A percentile compares a stretch with the other conserved stretches of the same genome.
phyloP scores from a whole-genome alignment of 1,139 yeast genomes.

The Zygotorulaspora mrakii region DNA sequence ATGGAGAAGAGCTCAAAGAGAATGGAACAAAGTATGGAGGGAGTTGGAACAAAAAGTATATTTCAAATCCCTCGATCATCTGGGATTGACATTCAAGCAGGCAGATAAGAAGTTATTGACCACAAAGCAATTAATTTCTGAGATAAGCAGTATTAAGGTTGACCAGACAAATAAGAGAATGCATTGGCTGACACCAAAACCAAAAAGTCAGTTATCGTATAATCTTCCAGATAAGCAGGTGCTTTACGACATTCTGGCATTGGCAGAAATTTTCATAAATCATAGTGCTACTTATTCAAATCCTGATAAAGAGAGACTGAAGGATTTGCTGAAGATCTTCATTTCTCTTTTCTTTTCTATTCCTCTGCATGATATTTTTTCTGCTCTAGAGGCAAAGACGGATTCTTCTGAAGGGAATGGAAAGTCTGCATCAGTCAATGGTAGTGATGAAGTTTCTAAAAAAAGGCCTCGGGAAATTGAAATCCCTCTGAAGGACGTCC shows the following conservation, averaged over 20 bases:
- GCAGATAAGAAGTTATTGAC: constrained; percentile 91
- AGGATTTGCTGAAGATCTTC: constrained; percentile 68
- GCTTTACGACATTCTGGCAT: constrained; percentile 65
- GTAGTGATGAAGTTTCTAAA: constrained; percentile 3
- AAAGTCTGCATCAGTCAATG: constrained; percentile 8
- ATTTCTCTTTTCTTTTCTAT: constrained; percentile 32
- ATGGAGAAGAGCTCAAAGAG: constrained; percentile 97
- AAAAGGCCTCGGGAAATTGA: constrained; percentile 64
- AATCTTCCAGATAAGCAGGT: constrained; percentile 63
- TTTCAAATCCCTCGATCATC: constrained; percentile 88
- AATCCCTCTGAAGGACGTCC: constrained; percentile 63
- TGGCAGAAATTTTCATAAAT: constrained; percentile 66
- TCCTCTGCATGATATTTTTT: constrained; percentile 35
- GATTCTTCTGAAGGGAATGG: constrained; percentile 6
- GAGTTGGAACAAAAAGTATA: constrained; percentile 95
- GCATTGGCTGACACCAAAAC: constrained; percentile 82
- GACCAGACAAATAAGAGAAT: constrained; percentile 76
- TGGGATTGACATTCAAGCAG: constrained; percentile 93
- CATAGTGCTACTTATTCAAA: constrained; percentile 72
- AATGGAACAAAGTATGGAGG: constrained; percentile 99
- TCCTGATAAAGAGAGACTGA: constrained; percentile 75
- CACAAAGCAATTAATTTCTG: constrained; percentile 84
- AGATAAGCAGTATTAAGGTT: constrained; percentile 85
- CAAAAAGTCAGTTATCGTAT: constrained; percentile 75
- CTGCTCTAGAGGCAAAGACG: constrained; percentile 32